Base-by-base conservation (phyloP, 1,284 basidiomycete species). In the Acaromyces ingoldii region DNA sequence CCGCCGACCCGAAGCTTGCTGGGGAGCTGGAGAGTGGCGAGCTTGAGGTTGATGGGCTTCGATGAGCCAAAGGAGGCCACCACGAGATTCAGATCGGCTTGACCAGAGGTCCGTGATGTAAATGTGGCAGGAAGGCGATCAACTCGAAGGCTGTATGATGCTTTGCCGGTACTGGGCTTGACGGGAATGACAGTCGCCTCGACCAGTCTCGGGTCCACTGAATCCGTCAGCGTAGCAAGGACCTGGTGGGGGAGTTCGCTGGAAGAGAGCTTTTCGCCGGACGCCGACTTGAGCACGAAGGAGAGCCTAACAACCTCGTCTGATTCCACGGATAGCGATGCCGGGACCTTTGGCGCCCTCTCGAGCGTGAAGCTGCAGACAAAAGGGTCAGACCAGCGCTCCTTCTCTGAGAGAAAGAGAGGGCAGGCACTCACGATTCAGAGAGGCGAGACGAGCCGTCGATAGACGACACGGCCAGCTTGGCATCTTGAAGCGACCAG, bases 111-210 rank as follows among this genome's bases (percentile, higher is more conserved):
- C 4, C 21, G n/a, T 30, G 30, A n/a, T 33, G 42, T 30, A 4
- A 45, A 25, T 15, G 5, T 4, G 6, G 42, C 4, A 15, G 42
- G 42, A 6, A 45, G 28, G 13, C 42, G 42, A 45, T 45, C 26
- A n/a, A 45, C 19, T 13, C 24, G 17, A 15, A 31, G 42, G 22
- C 34, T 45, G 29, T 31, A 45, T 28, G 42, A 26, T 45, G 42
- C 42, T 45, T 45, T 45, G 19, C 42, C 42, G 3, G 42, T n/a
- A 30, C 42, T 45, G 17, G 21, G 22, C 25, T 45, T 45, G 4
- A 45, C 28, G 11, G 42, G 19, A 13, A 45, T 31, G 13, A 30
- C 34, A 31, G 29, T 29, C 2, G 42, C 17, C 11, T n/a, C n/a
- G 13, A 28, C 42, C 15, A 13, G 17, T 15, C 11, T 13, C 17